Base-by-base conservation (phyloP, 1,284 basidiomycete genomes). In the Trichosporon faecale region DNA sequence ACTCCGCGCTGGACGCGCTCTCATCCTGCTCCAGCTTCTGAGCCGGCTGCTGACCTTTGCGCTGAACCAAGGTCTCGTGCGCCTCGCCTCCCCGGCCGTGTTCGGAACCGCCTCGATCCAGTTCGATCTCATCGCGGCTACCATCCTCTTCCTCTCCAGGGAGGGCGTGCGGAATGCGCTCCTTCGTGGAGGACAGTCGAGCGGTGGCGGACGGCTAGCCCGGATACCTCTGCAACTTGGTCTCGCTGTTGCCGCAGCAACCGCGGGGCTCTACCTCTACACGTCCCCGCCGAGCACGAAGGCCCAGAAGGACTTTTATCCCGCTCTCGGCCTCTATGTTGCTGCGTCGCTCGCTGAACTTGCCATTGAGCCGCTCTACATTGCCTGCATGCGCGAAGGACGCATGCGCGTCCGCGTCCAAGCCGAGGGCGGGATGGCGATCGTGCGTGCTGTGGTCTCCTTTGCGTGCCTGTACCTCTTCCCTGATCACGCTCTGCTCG, bases 121-220 rank as follows among this genome's bases (percentile, higher is more conserved):
- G 77, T 91, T 95, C 80, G 93, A 95, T 77, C 87, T 92, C 37
- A 82, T 99, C 31, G 88, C 93, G 44, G 92, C 91, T 72, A 94
- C 94, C 14, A 92, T 97, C 76, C 87, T 99, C 46, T 97, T 98
- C 80, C 86, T 98, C 7, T 91, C 91, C 33, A 87, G 96, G 11
- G 97, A 99, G 81, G 95, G 95, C 3, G 88, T 98, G 11, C 87
- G 95, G 44, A 93, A 91, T 80, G 90, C 91, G 6, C 86, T 96
- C 1, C 85, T 95, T 12, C 75, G 80, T 14, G 44, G 29, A 0
- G 44, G 44, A 8, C 52, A 52, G 11, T 18, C 35, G 1, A 23
- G 46, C 12, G n/a, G 18, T 2, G 40, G 27, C n/a, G 29, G 40
- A 14, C 29, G 12, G 0, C 25, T 67, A 21, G 21, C 57, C 5